Evolutionary conservation across 2,329 filamentous ascomycete genomes (phyloP).

Genomic region (Penicillium capsulatum): DNA sequence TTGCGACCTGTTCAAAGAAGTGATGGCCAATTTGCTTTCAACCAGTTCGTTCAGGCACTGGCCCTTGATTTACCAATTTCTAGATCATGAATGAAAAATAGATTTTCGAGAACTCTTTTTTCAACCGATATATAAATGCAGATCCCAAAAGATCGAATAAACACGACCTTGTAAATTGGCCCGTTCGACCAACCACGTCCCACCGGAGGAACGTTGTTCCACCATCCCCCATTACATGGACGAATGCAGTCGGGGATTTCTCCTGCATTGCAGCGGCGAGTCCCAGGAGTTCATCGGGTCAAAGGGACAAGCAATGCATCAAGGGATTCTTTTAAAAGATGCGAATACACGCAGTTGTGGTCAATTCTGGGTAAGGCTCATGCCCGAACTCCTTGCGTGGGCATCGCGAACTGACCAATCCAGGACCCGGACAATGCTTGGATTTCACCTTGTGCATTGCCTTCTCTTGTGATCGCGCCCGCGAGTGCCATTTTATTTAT

Average conservation of each 20-base stretch:
- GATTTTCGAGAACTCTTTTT: too few species aligned
- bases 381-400: slow-evolving; percentile 2
- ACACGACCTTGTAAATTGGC: too few species aligned
- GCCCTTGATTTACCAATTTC: too few species aligned
- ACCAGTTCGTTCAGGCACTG: too few species aligned
- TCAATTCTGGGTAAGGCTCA: slow-evolving; percentile 18
- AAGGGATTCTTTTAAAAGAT: slow-evolving; percentile 12
- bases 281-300: slow-evolving; percentile 1
- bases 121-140: too few species aligned
- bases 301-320: slow-evolving; percentile 15
- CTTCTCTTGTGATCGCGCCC: slow-evolving; percentile 32
- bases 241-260: slow-evolving; percentile 2
- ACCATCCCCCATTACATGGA: slow-evolving; percentile 6
- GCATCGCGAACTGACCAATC: slow-evolving; percentile 11
- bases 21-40: too few species aligned
- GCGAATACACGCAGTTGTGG: slow-evolving; percentile 8
- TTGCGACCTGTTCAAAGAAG: too few species aligned
- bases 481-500: slow-evolving; percentile 25
- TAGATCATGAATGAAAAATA: too few species aligned
- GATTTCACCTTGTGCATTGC: slow-evolving; percentile 33
- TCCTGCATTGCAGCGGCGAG: not conserved
- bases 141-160: too few species aligned
- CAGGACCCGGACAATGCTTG: slow-evolving; percentile 38
- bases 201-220: slow-evolving; percentile 17
- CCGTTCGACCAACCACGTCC: not conserved